Base-by-base conservation (phyloP, 805 yeast genomes). In the Candida ulmi region DNA sequence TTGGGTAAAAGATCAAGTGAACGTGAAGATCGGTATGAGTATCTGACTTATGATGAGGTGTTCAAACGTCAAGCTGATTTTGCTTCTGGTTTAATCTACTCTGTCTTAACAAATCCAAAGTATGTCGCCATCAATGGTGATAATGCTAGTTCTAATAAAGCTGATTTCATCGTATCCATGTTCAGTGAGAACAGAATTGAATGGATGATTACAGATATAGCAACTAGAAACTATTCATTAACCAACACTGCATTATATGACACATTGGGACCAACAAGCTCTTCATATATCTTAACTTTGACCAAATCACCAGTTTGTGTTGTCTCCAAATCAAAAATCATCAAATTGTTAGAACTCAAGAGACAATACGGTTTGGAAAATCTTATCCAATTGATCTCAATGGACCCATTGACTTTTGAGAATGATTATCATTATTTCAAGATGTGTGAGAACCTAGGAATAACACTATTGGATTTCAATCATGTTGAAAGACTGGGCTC, bases 151-250 rank as follows among this genome's bases (percentile, higher is more conserved):
- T 2, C 27, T 2, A 23, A 33, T 28, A 46, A 37, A 42, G 47
- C 44, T 27, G 61, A 63, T 32, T 77, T 76, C 45, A 61, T 77
- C 26, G 72, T 78, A 23, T 62, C 80, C 3, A 50, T 80, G 7
- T 71, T 73, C 50, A 69, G 82, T 24, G 61, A 65, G 21, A 80
- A 80, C 53, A 62, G 78, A 35, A 59, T 68, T 12, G 84, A 82
- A 57, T 83, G 90, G 90, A 64, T 69, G 26, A 52, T 82, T 11
- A 57, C 83, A 17, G 90, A 83, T 58, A 55, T 81, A 47, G 86
- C 88, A 13, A 41, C 45, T 1, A 38, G 47, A 12, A 42, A 39
- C n/a, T 23, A 69, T 61, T 66, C 63, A 62, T 70, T 57, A 36
- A 56, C 68, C 11, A 57, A 63, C 35, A 71, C 71, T 2, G 63